These are phyloP conservation scores for Trichoderma semiorbis DNA, from an alignment of 2,329 filamentous ascomycete species.

Conservation along the genomic window DNA sequence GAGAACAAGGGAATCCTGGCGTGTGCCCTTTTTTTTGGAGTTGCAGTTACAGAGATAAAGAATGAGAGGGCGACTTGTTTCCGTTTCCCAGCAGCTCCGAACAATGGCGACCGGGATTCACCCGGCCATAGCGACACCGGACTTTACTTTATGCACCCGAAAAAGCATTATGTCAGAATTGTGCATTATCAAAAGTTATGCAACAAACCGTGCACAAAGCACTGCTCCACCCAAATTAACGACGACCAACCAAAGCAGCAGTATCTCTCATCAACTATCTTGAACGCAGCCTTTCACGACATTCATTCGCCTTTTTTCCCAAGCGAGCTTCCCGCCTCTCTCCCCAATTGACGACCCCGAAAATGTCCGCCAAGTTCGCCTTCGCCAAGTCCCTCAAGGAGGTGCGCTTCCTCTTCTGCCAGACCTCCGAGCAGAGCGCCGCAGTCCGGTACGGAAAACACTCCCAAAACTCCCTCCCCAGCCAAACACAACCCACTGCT, in stretches of 20 bases:
- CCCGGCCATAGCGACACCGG: slow-evolving; percentile 10
- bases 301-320: background rate
- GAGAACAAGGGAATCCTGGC: background rate
- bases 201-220: background rate
- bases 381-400: slow-evolving; percentile 89
- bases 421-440: slow-evolving; percentile 86
- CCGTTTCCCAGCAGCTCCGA: background rate
- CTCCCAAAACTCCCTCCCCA: background rate
- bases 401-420: slow-evolving; percentile 95
- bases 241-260: background rate
- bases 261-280: background rate
- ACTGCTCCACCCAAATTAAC: background rate
- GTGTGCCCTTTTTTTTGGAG: background rate
- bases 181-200: background rate
- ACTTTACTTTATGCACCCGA: slow-evolving; percentile 7
- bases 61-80: too few species aligned
- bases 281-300: background rate
- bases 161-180: background rate
- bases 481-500: background rate
- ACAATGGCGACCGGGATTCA: slow-evolving; percentile 13
- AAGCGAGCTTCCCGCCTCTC: background rate
- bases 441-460: slow-evolving; percentile 66
- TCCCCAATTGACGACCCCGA: slow-evolving; percentile 21
- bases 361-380: slow-evolving; percentile 89
- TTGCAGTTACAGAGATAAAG: background rate